Evolutionary conservation across 768 basidiomycete species (phyloP).

Genomic region (Boletus pseudopeckii): DNA sequence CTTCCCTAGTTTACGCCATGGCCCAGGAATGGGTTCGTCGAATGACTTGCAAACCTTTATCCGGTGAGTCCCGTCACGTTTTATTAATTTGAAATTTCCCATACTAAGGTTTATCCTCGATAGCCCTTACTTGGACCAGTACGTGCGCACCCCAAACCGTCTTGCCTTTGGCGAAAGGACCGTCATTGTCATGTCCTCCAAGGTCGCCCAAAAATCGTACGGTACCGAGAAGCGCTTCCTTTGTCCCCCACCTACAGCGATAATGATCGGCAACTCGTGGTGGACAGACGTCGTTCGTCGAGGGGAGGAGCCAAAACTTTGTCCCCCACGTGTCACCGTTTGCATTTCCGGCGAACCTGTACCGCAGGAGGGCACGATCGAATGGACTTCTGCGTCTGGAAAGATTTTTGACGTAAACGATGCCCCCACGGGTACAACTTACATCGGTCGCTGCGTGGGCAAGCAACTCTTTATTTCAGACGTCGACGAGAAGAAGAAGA

Average conservation of each 20-base stretch:
- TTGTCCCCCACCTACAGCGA: slow-evolving; percentile 90
- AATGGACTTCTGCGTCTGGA: slow-evolving; percentile 85
- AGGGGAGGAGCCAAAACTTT: slow-evolving; percentile 69
- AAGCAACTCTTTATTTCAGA: slow-evolving; percentile 95
- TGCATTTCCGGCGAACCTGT: slow-evolving; percentile 90
- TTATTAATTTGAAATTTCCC: slow-evolving; percentile 17
- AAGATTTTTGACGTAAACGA: slow-evolving; percentile 80
- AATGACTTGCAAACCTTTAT: slow-evolving; percentile 80
- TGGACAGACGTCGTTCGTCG: slow-evolving; percentile 80
- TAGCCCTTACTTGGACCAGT: slow-evolving; percentile 82
- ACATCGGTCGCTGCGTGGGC: slow-evolving; percentile 89
- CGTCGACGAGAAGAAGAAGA: slow-evolving; percentile 92
- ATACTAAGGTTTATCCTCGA: slow-evolving; percentile 12
- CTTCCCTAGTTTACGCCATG: slow-evolving; percentile 61
- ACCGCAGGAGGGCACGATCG: slow-evolving; percentile 80
- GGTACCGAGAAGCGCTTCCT: slow-evolving; percentile 95
- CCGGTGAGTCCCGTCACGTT: slow-evolving; percentile 43
- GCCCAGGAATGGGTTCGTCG: slow-evolving; percentile 55
- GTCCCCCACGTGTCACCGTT: slow-evolving; percentile 79
- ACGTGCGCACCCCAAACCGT: slow-evolving; percentile 79
- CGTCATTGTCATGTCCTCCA: slow-evolving; percentile 96
- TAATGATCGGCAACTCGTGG: slow-evolving; percentile 93
- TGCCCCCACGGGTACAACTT: slow-evolving; percentile 79
- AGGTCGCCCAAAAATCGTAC: slow-evolving; percentile 96
- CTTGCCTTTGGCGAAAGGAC: slow-evolving; percentile 91